Percentiles rank a stretch among this genome's conserved stretches.
Evolutionary conservation across 768 basidiomycete species (phyloP).

Genomic region (Arthromyces matolae): DNA sequence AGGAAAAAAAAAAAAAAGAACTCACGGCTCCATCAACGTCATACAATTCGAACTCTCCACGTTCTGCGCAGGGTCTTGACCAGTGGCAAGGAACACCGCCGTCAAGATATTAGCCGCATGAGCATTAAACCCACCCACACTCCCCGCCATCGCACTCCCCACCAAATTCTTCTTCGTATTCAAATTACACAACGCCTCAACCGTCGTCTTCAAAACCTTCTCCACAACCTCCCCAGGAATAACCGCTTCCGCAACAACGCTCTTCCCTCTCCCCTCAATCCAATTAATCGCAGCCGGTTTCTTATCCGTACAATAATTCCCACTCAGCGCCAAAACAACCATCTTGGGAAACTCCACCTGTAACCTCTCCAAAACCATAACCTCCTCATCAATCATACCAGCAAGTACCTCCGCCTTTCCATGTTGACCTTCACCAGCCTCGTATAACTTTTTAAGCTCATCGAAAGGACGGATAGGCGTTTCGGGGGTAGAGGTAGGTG

Average conservation of each 20-base stretch:
- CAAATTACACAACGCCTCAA: conserved; percentile 82
- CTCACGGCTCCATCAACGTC: conserved; percentile 97
- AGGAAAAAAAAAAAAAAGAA: conserved; percentile 23
- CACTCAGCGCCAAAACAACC: conserved; percentile 85
- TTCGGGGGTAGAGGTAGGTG: conserved; percentile 7
- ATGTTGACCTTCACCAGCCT: conserved; percentile 61
- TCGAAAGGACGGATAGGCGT: conserved; percentile 51
- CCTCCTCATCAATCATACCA: conserved; percentile 85
- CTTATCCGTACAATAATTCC: conserved; percentile 99
- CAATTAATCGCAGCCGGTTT: conserved; percentile 99
- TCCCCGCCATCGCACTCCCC: conserved; percentile 97
- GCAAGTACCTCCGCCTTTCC: conserved; percentile 39
- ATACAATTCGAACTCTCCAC: conserved; percentile 98
- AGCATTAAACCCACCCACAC: conserved; percentile 97
- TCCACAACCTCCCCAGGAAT: conserved; percentile 86
- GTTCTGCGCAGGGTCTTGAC: conserved; percentile 98
- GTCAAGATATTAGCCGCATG: conserved; percentile 98
- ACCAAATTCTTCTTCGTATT: conserved; percentile 97
- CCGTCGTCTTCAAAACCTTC: conserved; percentile 92
- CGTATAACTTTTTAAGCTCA: conserved; percentile 78
- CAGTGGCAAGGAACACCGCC: conserved; percentile 92
- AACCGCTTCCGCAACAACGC: conserved; percentile 93
- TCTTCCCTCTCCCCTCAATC: conserved; percentile 99
- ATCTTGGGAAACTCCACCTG: conserved; percentile 83
- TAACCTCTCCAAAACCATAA: conserved; percentile 80